These are phyloP conservation scores for Cystofilobasidium bisporidii DNA, from an alignment of 768 basidiomycete species.

Conservation along the genomic window DNA sequence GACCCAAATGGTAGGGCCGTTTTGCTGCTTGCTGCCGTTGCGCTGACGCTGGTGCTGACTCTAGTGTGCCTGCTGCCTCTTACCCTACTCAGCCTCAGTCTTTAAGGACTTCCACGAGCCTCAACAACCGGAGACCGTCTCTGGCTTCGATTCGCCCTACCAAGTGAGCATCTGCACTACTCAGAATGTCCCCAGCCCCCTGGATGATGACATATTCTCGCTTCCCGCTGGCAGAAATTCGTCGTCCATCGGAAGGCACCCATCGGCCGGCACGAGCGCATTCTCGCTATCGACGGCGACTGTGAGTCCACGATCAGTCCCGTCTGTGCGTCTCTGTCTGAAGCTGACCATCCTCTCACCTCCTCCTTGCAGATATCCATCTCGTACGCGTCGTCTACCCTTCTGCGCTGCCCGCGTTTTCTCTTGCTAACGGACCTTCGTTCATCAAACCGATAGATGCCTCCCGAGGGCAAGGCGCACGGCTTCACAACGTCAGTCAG, in stretches of 20 bases:
- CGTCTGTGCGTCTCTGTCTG: not conserved
- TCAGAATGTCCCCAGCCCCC: too few relatives aligned
- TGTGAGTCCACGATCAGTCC: constrained; percentile 42
- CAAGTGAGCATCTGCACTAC: constrained; percentile 48
- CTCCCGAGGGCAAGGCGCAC: constrained; percentile 53
- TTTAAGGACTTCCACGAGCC: constrained; percentile 80
- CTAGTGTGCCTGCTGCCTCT: too few relatives aligned
- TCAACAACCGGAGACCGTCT: constrained; percentile 48
- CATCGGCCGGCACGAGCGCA: constrained; percentile 80
- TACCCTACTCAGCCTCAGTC: constrained; percentile 83
- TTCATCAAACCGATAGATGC: too few relatives aligned
- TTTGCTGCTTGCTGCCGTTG: not conserved
- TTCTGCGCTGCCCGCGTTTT: too few relatives aligned
- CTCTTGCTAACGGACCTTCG: too few relatives aligned
- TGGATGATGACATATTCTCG: not conserved
- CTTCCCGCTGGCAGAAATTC: constrained; percentile 63
- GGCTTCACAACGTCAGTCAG: constrained; percentile 51
- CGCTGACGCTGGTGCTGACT: not conserved
- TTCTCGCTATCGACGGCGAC: constrained; percentile 85
- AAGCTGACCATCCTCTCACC: not conserved
- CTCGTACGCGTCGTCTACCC: too few relatives aligned
- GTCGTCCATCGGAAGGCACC: constrained; percentile 89
- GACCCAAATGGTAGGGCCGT: constrained; percentile 72
- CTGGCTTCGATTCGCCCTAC: constrained; percentile 76
- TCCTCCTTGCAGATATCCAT: constrained; percentile 3